Conservation (phyloP, 2,329 filamentous ascomycete species). For the Chaetomiaceae sp. region DNA sequence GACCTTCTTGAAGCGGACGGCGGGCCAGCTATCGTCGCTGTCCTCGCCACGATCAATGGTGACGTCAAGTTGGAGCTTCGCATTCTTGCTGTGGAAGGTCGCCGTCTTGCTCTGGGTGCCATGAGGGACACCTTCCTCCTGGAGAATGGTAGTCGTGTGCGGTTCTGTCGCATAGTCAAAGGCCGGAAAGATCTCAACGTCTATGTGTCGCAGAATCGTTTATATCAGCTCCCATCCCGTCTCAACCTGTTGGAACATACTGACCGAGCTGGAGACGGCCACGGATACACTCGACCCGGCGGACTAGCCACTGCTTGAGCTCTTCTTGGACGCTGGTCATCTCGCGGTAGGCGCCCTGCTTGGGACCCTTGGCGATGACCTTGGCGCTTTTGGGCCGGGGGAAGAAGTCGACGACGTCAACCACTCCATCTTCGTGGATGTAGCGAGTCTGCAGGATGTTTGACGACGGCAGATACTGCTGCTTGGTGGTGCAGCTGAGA, state of each 20-base stretch:
- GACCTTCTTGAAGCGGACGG: conserved; percentile 52
- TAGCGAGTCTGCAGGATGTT: conserved; percentile 76
- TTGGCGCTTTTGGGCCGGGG: conserved; percentile 60
- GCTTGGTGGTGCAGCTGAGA: conserved; percentile 63
- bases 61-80: conserved; percentile 63
- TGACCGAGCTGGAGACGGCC: conserved; percentile 58
- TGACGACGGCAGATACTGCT: conserved; percentile 70
- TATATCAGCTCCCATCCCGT: conserved; percentile 2
- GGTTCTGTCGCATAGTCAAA: conserved; percentile 64
- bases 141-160: conserved; percentile 56
- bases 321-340: conserved; percentile 52
- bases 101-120: conserved; percentile 53
- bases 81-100: conserved; percentile 55
- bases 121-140: conserved; percentile 38
- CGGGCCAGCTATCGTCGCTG: conserved; percentile 44
- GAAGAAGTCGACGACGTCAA: conserved; percentile 72
- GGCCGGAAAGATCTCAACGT: conserved; percentile 68
- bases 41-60: conserved; percentile 58
- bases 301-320: conserved; percentile 66
- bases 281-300: conserved; percentile 68
- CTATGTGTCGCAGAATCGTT: conserved; percentile 29
- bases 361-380: conserved; percentile 45
- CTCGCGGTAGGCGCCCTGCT: conserved; percentile 51
- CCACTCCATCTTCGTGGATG: conserved; percentile 69
- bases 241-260: conserved; percentile 2